Conservation (phyloP, 192 early-diverging fungal species). For the Rhizophagus sp. region DNA sequence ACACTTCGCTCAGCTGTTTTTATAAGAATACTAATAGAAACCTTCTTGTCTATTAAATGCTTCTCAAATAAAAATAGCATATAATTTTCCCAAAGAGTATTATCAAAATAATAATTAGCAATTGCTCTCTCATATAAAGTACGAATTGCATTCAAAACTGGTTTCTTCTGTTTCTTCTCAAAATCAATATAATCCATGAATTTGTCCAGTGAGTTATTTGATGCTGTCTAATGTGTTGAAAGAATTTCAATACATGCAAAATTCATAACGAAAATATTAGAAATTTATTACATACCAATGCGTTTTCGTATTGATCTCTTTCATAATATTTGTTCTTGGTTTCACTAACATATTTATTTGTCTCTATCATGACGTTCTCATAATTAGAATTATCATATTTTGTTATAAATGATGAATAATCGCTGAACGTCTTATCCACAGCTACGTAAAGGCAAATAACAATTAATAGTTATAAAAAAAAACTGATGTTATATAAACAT, state of each 20-base stretch:
- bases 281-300: conserved; percentile 44
- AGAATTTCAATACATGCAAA: neutral
- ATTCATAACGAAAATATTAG: neutral
- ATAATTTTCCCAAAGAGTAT: conserved; percentile 69
- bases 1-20: conserved; percentile 51
- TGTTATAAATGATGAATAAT: conserved; percentile 66
- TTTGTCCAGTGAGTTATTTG: conserved; percentile 39
- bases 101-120: conserved; percentile 57
- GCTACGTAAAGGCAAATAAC: conserved; percentile 37
- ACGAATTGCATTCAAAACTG: conserved; percentile 37
- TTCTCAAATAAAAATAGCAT: conserved; percentile 55
- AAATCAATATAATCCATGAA: conserved; percentile 59
- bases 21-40: conserved; percentile 20
- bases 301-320: conserved; percentile 54
- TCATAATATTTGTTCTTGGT: conserved; percentile 42
- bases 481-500: neutral
- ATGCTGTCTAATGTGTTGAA: neutral
- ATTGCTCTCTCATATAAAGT: conserved; percentile 70
- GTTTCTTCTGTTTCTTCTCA: conserved; percentile 33
- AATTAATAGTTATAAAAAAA: neutral
- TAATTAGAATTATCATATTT: conserved; percentile 52
- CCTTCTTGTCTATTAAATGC: conserved; percentile 47
- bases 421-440: conserved; percentile 60
- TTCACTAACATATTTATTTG: conserved; percentile 46
- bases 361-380: conserved; percentile 52